These are phyloP conservation scores for Fusarium falciforme DNA, from an alignment of 2,329 filamentous ascomycete species.

Conservation along the genomic window DNA sequence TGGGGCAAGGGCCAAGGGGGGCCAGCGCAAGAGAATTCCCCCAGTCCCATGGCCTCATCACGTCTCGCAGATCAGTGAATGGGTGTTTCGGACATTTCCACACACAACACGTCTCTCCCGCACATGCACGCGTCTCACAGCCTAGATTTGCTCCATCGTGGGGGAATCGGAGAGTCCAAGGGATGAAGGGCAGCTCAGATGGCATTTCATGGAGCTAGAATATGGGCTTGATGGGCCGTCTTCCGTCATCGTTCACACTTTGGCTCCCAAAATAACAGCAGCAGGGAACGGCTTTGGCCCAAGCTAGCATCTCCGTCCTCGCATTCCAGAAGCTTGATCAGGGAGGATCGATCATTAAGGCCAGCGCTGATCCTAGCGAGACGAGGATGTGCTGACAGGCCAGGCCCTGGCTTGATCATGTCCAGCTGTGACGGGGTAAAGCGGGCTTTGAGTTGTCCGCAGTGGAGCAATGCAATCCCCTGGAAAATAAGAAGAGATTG, in stretches of 20 bases:
- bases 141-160: constrained; percentile 15
- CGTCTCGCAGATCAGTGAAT: constrained; percentile 26
- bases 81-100: constrained; percentile 36
- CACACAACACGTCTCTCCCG: constrained; percentile 2
- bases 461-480: constrained; percentile 26
- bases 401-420: not conserved
- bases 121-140: constrained; percentile 1
- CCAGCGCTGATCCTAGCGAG: constrained; percentile 20
- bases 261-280: constrained; percentile 32
- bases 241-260: constrained; percentile 9
- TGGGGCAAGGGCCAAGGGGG: constrained; percentile 14
- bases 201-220: constrained; percentile 5
- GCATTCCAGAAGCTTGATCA: constrained; percentile 41
- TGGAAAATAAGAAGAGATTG: constrained; percentile 25
- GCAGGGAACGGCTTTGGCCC: constrained; percentile 9
- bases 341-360: constrained; percentile 30
- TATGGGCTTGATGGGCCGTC: constrained; percentile 2
- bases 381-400: constrained; percentile 23
- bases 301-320: constrained; percentile 29
- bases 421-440: constrained; percentile 11
- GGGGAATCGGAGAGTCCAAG: constrained; percentile 10
- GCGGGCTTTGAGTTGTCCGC: constrained; percentile 8
- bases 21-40: constrained; percentile 7
- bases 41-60: constrained; percentile 13
- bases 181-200: not conserved